Evolutionary conservation across 495 filamentous ascomycete species (phyloP).

Genomic region (Collariella sp.): DNA sequence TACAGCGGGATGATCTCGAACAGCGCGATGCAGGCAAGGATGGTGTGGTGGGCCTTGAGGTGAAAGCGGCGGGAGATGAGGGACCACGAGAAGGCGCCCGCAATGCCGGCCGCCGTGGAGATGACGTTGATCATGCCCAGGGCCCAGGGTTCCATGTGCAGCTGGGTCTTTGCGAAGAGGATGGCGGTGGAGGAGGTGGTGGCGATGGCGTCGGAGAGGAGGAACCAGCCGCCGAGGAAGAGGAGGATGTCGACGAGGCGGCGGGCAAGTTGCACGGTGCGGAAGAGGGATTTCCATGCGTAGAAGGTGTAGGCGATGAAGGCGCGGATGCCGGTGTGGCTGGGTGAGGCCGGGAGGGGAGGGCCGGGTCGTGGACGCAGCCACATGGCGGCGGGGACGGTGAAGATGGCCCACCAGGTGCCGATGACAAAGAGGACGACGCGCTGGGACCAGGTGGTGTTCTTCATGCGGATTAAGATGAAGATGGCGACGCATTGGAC

Average conservation of each 20-base stretch:
- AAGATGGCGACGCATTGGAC: conserved; percentile 70
- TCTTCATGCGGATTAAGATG: conserved; percentile 58
- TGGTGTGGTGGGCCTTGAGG: conserved; percentile 72
- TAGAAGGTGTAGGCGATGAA: conserved; percentile 59
- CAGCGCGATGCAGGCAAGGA: conserved; percentile 77
- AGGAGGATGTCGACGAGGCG: conserved; percentile 76
- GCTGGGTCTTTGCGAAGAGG: conserved; percentile 87
- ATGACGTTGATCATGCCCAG: conserved; percentile 93
- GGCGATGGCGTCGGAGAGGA: conserved; percentile 87
- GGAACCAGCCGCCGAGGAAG: conserved; percentile 88
- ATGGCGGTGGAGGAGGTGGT: conserved; percentile 93
- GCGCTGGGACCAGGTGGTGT: conserved; percentile 68
- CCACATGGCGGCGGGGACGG: conserved; percentile 82
- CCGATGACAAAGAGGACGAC: conserved; percentile 81
- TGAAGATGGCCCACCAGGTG: conserved; percentile 91
- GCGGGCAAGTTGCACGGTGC: conserved; percentile 68
- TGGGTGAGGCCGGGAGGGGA: conserved; percentile 47
- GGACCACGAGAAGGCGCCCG: conserved; percentile 87
- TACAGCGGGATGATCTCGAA: conserved; percentile 93
- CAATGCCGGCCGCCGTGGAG: conserved; percentile 68
- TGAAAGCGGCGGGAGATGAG: conserved; percentile 56
- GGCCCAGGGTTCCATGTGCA: conserved; percentile 79
- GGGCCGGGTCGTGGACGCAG: conserved; percentile 86
- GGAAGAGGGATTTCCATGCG: conserved; percentile 77
- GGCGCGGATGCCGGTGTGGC: conserved; percentile 22